Evolutionary conservation across 495 filamentous ascomycete genomes (phyloP), one percentile per base, ranked within the genome.

Genomic region (Podospora appendiculata): DNA sequence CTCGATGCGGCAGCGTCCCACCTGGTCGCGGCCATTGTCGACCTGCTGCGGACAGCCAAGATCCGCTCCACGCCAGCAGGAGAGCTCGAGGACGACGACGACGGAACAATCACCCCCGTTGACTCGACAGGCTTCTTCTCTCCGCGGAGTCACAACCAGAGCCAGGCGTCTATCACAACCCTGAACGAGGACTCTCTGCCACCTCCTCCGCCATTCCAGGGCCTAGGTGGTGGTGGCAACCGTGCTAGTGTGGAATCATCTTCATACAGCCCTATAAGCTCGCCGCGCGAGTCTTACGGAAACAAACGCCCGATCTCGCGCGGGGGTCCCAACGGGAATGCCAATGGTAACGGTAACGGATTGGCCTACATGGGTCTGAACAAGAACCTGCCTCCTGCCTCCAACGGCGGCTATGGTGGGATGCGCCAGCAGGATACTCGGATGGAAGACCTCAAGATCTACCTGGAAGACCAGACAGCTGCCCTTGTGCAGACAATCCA

Each of bases 1-100:
- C 74, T 98, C 13, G 93, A 98, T 70, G 93, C 93, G 10, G 93
- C 93, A 8, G 92, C 91, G n/a, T 92, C 88, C 12, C 90, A 98
- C 70, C 73, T 98, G 18, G 86, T 86, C 9, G 82, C 87, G 6
- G 84, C 89, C 3, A 79, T 96, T 7, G 85, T 98, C 17, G 93
- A 95, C 56, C 72, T 96, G 14, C 72, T 95, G 33, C 84, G 85
- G 43, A 71, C 81, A 9, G 90, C 89, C 55, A 95, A 95, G 70
- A 87, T 98, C 53, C 78, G 86, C 13, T 74, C 86, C 8, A 91
- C 88, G 1, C 79, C 84, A 5, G 75, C 73, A 0, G 83, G 83
- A 33, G 89, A 93, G 57, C 63, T 89, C 14, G 85, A 92, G 42
- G 85, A 88, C 16, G 87, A 90, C 16, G 80, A 87, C 33, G 85